Evolutionary conservation across 306 rosid genomes (phyloP).

Genomic region (Cajanus cajan): DNA sequence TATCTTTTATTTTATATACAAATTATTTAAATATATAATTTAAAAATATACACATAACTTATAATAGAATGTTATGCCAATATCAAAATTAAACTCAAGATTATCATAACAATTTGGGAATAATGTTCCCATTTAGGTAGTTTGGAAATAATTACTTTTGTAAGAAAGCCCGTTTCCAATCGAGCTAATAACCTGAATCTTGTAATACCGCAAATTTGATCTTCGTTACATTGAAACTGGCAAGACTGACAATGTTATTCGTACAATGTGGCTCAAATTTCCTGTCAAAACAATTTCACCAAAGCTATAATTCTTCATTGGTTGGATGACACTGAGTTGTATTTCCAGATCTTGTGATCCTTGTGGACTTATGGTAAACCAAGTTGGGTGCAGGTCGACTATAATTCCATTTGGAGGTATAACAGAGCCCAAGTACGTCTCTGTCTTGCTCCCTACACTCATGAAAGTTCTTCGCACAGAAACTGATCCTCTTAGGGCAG

Average conservation of each 20-base stretch:
- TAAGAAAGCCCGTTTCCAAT: background rate
- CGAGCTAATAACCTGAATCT: background rate
- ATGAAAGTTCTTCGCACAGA: constrained; percentile 50
- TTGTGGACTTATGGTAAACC: constrained; percentile 64
- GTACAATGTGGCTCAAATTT: constrained; percentile 67
- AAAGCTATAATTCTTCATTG: constrained; percentile 56
- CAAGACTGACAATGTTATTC: constrained; percentile 65
- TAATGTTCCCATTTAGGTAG: background rate
- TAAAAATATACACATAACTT: too few relatives aligned
- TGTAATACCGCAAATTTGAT: background rate
- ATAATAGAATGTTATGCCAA: too few relatives aligned
- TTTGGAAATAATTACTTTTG: background rate
- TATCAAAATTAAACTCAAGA: background rate
- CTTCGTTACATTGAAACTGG: constrained; percentile 40
- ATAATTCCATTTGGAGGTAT: constrained; percentile 74
- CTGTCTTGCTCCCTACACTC: constrained; percentile 61
- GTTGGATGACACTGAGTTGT: constrained; percentile 50
- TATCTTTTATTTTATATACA: background rate
- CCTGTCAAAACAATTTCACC: constrained; percentile 81
- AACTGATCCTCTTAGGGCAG: constrained; percentile 51
- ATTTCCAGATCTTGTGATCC: constrained; percentile 54
- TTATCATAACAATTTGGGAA: background rate
- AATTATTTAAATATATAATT: background rate
- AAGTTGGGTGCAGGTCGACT: constrained; percentile 50
- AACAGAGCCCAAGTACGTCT: constrained; percentile 61